Evolutionary conservation across 2,329 filamentous ascomycete species (phyloP), one percentile per base, ranked within the genome.

Genomic region (Botrytis cinerea): DNA sequence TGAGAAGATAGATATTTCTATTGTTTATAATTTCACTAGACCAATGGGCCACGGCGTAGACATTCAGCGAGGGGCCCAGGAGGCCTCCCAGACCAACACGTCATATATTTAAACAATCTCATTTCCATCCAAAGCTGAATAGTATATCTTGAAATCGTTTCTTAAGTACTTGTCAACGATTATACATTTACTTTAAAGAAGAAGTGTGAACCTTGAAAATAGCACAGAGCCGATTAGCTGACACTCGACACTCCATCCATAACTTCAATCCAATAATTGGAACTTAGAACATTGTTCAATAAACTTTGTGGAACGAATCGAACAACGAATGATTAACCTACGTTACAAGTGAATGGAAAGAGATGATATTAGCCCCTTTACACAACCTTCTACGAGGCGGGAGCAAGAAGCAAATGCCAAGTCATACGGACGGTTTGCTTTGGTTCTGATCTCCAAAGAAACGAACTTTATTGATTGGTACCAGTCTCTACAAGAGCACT

Each of bases 301-400:
- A 38, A 40, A 68, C 43, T 57, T 25, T 68, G 2, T 40, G 4
- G 8, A 25, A 32, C 38, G 9, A 32, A 57, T 68, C 35, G 35
- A 10, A 32, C 16, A 10, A 57, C 9, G 35, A n/a, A 10, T 67
- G 25, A 57, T 54, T 54, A 16, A 43, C 28, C 16, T 43, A 43
- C 48, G 25, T 22, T 10, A 28, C 28, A 54, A 57, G 48, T 68
- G 48, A 68, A 68, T 68, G 48, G 6, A 43, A 43, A 68, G 35
- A 57, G 18, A 68, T 57, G 35, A 35, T 68, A 43, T 66, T 32
- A 54, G 48, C n/a, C 32, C 48, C 66, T 68, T 57, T 35, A 57
- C 54, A 68, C 25, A 68, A 20, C 66, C 6, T 43, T 57, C 6
- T 22, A 25, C 12, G n/a, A 57, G 63, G 18, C 9, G 16, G 28